phyloP scores from a whole-genome alignment of 768 basidiomycete genomes.

The Amanita jacksonii region DNA sequence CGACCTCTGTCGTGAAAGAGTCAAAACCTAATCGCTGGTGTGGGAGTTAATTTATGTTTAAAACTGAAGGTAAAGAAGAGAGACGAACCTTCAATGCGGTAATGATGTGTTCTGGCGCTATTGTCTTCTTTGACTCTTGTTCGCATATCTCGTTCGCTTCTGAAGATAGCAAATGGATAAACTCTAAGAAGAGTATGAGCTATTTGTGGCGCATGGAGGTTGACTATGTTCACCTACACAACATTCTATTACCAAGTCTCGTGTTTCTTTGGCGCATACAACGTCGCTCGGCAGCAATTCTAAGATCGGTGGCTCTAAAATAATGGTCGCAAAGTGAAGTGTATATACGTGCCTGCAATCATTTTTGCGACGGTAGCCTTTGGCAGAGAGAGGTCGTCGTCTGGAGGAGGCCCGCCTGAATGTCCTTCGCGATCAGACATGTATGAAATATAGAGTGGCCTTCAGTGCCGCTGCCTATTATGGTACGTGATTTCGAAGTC shows the following conservation, averaged over 20 bases:
- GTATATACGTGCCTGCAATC: slow-evolving; percentile 60
- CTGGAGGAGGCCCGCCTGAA: slow-evolving; percentile 50
- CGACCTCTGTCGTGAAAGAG: slow-evolving; percentile 79
- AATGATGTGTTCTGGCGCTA: slow-evolving; percentile 95
- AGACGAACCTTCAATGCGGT: slow-evolving; percentile 71
- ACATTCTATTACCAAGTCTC: slow-evolving; percentile 95
- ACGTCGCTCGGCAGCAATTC: slow-evolving; percentile 87
- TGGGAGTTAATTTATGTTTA: slow-evolving; percentile 5
- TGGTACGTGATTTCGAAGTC: slow-evolving; percentile 22
- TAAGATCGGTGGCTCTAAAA: slow-evolving; percentile 23
- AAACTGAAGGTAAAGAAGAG: neutral
- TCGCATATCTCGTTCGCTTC: slow-evolving; percentile 98
- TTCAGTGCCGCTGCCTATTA: neutral
- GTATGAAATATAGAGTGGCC: too few relatives aligned
- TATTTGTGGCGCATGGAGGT: neutral
- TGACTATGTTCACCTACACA: slow-evolving; percentile 84
- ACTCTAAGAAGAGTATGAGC: slow-evolving; percentile 47
- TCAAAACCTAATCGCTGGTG: slow-evolving; percentile 86
- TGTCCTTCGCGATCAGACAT: slow-evolving; percentile 94
- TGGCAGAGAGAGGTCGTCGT: slow-evolving; percentile 90
- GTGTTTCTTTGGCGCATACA: slow-evolving; percentile 89
- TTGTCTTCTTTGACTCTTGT: slow-evolving; percentile 97
- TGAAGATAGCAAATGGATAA: slow-evolving; percentile 94
- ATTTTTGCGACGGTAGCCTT: slow-evolving; percentile 98
- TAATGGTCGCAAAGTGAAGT: slow-evolving; percentile 7